These are phyloP conservation scores for Annulohypoxylon moriforme DNA, from an alignment of 495 filamentous ascomycete genomes.

Conservation along the genomic window DNA sequence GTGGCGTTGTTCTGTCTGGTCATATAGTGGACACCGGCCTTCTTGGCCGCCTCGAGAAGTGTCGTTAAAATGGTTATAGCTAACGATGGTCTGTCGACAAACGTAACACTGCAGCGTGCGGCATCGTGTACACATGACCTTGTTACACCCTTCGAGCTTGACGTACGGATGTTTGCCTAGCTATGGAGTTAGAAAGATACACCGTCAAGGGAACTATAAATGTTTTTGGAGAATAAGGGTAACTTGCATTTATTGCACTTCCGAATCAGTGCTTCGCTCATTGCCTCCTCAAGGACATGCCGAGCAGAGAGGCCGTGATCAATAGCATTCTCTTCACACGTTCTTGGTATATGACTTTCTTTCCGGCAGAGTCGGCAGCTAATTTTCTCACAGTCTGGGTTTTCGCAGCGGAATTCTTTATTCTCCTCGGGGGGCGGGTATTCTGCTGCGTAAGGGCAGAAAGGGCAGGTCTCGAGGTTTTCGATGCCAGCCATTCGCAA, in stretches of 20 bases:
- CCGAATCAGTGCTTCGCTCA: slow-evolving; percentile 80
- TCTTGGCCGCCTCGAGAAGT: slow-evolving; percentile 52
- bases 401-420: slow-evolving; percentile 79
- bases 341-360: slow-evolving; percentile 78
- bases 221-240: not conserved
- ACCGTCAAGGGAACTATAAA: not conserved
- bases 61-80: slow-evolving; percentile 67
- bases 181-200: slow-evolving; percentile 42
- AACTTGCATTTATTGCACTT: slow-evolving; percentile 73
- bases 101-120: slow-evolving; percentile 75
- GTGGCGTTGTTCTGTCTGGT: slow-evolving; percentile 70
- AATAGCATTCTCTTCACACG: slow-evolving; percentile 75
- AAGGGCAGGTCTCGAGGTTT: slow-evolving; percentile 77
- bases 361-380: slow-evolving; percentile 80
- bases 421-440: slow-evolving; percentile 74
- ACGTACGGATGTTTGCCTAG: slow-evolving; percentile 70
- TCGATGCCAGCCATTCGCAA: slow-evolving; percentile 73
- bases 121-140: slow-evolving; percentile 77
- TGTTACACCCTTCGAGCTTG: slow-evolving; percentile 87
- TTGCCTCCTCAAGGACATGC: slow-evolving; percentile 82
- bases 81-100: slow-evolving; percentile 67
- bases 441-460: slow-evolving; percentile 83
- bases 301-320: slow-evolving; percentile 67
- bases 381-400: slow-evolving; percentile 70
- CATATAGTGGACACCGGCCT: slow-evolving; percentile 74